Evolutionary conservation across 345 rosid species (phyloP), one percentile per base, ranked within the genome.

Genomic region (Citrus trifoliata): DNA sequence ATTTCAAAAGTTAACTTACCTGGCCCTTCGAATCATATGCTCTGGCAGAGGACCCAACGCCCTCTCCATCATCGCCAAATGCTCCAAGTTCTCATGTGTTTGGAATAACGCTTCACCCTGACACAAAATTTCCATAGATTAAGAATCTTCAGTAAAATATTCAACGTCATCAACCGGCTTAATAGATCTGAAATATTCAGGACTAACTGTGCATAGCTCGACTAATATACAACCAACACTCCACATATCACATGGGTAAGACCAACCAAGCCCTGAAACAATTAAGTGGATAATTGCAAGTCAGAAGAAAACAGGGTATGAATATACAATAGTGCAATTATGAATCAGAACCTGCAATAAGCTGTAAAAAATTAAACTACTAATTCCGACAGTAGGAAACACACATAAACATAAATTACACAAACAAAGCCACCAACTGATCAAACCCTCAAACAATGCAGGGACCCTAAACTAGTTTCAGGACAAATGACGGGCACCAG

Each of bases 221-320:
- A 84, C 88, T 28, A 93, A 77, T 77, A 93, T 93, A 83, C 98
- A 93, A 70, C 96, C 98, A 78, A 90, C 68, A 68, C 98, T 93
- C 98, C 98, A 93, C 64, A 92, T 77, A 83, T 93, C 98, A 82
- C 98, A 93, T 22, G 93, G 95, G 83, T 88, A 93, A 76, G 89
- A 90, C 98, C 98, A 93, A 55, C 97, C 97, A 69, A 87, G 86
- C 74, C 97, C 97, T 93, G 88, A 79, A 82, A 75, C 71, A 75
- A 46, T 70, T 19, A 25, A 40, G 37, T 40, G 62, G 37, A 70
- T 7, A 10, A 80, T 35, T 33, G 59, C 24, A 63, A 13, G n/a
- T 61, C 27, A 75, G 64, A 27, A 75, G 64, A 27, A 32, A 24
- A n/a, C 40, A 33, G 35, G 27, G 4, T 5, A 10, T 53, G 13